These are phyloP conservation scores for Aphanocladium album DNA, from an alignment of 2,329 filamentous ascomycete species.

Conservation along the genomic window DNA sequence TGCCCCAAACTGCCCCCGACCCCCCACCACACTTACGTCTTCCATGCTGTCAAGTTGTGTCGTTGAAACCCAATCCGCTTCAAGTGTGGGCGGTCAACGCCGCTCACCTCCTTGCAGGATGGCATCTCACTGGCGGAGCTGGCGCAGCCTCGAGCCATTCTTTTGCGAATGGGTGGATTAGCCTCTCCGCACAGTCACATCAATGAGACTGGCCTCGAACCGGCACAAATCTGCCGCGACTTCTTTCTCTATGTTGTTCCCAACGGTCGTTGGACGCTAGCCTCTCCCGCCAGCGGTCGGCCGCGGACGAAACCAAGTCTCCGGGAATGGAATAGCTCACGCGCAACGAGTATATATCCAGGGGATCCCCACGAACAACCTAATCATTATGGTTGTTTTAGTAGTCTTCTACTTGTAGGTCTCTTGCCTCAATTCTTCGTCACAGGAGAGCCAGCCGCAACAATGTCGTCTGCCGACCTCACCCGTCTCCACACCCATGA, in stretches of 20 bases:
- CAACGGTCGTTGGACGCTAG: neutral
- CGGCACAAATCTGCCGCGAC: constrained; percentile 6
- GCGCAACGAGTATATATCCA: neutral
- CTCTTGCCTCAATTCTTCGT: neutral
- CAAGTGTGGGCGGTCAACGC: neutral
- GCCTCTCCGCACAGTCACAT: neutral
- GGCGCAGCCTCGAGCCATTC: neutral
- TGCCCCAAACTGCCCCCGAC: neutral
- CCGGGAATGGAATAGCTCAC: neutral
- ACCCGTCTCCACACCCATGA: constrained; percentile 17
- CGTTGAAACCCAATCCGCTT: neutral
- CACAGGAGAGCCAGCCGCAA: neutral
- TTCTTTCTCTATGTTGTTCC: neutral
- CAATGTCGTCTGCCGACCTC: constrained; percentile 11
- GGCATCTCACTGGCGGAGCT: neutral
- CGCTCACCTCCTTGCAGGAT: neutral
- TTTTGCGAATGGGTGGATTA: neutral
- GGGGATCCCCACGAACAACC: neutral
- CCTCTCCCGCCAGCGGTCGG: neutral
- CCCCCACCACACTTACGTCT: neutral
- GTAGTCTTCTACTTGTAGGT: neutral
- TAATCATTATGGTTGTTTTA: neutral
- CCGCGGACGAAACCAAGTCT: neutral
- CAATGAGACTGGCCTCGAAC: constrained; percentile 4
- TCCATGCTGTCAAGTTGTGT: neutral